A percentile compares a stretch with the other conserved stretches of the same genome.
Conservation (phyloP, 352 stramenopile genomes). For the Globisporangium emineosum region DNA sequence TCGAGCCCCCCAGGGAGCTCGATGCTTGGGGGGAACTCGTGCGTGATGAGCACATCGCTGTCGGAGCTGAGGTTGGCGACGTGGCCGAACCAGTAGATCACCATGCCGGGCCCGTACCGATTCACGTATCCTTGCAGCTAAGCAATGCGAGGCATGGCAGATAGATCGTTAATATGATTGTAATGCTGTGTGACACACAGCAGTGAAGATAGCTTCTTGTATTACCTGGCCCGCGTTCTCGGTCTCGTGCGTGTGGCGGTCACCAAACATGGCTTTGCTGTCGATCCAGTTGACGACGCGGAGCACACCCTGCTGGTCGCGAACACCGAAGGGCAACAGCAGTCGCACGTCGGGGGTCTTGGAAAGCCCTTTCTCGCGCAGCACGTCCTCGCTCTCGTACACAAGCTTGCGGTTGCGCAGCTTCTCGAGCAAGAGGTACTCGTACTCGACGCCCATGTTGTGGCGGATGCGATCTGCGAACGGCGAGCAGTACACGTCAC, state of each 20-base stretch:
- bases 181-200: not conserved
- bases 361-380: not conserved
- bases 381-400: not conserved
- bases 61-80: slow-evolving; percentile 53
- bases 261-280: not conserved
- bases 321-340: not conserved
- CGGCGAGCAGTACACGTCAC: not conserved
- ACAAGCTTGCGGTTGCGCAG: not conserved
- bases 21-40: slow-evolving; percentile 51
- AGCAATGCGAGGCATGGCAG: not conserved
- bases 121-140: not conserved
- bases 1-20: slow-evolving; percentile 54
- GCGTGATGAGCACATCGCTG: slow-evolving; percentile 57
- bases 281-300: not conserved
- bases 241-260: not conserved
- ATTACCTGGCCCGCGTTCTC: not conserved
- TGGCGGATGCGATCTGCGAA: not conserved
- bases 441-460: not conserved
- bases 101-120: not conserved
- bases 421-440: not conserved
- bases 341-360: not conserved
- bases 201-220: not conserved
- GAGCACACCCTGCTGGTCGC: not conserved
- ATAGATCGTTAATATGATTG: not conserved
- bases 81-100: slow-evolving; percentile 86